Conservation (phyloP, 805 yeast species). For the Metschnikowia arizonensis region DNA sequence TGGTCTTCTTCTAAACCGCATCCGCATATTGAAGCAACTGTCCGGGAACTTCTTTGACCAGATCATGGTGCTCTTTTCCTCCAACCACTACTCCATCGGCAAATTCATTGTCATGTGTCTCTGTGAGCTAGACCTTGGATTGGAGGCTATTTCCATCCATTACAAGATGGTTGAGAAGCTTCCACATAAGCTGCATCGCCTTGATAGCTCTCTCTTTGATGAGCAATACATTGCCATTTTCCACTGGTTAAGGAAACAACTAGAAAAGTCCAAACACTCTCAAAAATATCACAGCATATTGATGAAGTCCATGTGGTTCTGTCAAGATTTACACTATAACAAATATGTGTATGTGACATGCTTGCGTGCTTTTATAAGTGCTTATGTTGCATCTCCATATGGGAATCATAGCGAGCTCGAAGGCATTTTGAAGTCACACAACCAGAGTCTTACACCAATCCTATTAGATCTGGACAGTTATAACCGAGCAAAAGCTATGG, state of each 20-base stretch:
- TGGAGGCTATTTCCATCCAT: slow-evolving; percentile 27
- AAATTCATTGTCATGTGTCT: slow-evolving; percentile 27
- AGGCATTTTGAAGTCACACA: background rate
- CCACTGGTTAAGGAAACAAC: slow-evolving; percentile 3
- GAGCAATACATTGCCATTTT: slow-evolving; percentile 10
- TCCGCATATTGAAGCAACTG: slow-evolving; percentile 5
- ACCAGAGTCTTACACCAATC: too few species aligned
- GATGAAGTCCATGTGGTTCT: slow-evolving; percentile 2
- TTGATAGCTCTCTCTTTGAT: slow-evolving; percentile 4
- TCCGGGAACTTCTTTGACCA: slow-evolving; percentile 16
- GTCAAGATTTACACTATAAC: slow-evolving; percentile 1
- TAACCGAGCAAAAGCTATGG: background rate
- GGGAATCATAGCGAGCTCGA: slow-evolving; percentile 6
- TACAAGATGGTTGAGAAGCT: slow-evolving; percentile 17
- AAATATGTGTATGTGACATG: slow-evolving; percentile 2
- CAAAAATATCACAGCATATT: slow-evolving; percentile 3
- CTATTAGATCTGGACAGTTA: background rate
- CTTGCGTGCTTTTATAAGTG: slow-evolving; percentile 8
- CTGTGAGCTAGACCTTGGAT: slow-evolving; percentile 22
- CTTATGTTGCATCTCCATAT: slow-evolving; percentile 11
- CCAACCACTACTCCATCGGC: slow-evolving; percentile 26
- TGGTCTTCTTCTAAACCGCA: slow-evolving; percentile 18
- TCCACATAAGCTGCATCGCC: slow-evolving; percentile 4
- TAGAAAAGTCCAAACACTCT: background rate
- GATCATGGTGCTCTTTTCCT: slow-evolving; percentile 18